phyloP scores from a whole-genome alignment of 2,329 filamentous ascomycete genomes.

The Fusarium neocosmosporiellum region DNA sequence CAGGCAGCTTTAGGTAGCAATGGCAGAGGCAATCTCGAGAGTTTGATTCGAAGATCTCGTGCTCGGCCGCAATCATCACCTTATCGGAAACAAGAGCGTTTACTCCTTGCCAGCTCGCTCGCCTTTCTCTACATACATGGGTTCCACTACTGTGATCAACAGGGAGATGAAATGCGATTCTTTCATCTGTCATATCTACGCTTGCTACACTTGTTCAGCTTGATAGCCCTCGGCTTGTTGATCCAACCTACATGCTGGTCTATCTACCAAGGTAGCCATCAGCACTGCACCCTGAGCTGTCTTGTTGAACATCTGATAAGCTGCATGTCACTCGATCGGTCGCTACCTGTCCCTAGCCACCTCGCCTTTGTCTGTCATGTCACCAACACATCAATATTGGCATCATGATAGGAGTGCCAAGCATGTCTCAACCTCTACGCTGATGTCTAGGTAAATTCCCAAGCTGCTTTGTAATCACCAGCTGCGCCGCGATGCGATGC shows the following conservation, averaged over 20 bases:
- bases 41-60: slow-evolving; percentile 16
- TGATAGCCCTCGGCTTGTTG: neutral
- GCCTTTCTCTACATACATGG: neutral
- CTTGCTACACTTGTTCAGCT: neutral
- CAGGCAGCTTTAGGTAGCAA: slow-evolving; percentile 30
- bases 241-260: neutral
- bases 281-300: neutral
- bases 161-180: neutral
- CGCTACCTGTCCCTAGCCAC: neutral
- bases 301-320: neutral
- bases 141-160: neutral
- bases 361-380: neutral
- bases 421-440: neutral
- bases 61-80: neutral
- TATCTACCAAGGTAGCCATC: neutral
- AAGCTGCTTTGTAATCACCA: slow-evolving; percentile 16
- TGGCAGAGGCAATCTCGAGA: neutral
- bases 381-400: neutral
- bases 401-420: neutral
- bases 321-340: neutral
- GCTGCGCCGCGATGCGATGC: neutral
- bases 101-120: neutral
- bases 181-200: neutral
- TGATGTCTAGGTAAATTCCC: neutral
- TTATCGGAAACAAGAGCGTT: neutral